Percentiles rank a stretch among this genome's conserved stretches.
phyloP scores from a whole-genome alignment of 169 alveolate species.

The Plasmodium vivax region DNA sequence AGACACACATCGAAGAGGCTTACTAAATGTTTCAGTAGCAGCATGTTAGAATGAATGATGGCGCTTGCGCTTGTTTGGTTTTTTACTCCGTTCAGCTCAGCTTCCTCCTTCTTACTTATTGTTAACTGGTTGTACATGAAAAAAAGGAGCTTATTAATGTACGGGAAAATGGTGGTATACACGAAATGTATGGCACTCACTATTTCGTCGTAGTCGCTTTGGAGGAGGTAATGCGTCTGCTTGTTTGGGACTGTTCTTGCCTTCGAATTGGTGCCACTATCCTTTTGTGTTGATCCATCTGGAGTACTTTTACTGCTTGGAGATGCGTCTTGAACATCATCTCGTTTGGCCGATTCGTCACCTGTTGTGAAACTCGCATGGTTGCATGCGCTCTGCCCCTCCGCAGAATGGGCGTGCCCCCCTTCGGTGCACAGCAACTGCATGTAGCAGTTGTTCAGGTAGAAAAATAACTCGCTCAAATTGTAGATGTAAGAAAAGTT shows the following conservation, averaged over 20 bases:
- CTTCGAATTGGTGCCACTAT: background rate
- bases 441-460: slow-evolving; percentile 47
- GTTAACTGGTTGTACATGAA: slow-evolving; percentile 13
- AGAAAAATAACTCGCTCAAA: slow-evolving; percentile 30
- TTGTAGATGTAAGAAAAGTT: slow-evolving; percentile 44
- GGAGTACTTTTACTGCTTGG: background rate
- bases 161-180: slow-evolving; percentile 17
- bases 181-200: slow-evolving; percentile 22
- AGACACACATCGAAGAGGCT: slow-evolving; percentile 35
- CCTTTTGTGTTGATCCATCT: background rate
- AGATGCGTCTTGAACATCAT: background rate
- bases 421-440: slow-evolving; percentile 7
- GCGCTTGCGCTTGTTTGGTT: background rate
- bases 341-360: background rate
- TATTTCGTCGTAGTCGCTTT: slow-evolving; percentile 17
- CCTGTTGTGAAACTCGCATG: background rate
- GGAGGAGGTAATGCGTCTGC: slow-evolving; percentile 16
- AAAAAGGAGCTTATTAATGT: slow-evolving; percentile 26
- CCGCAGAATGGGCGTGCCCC: background rate
- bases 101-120: background rate
- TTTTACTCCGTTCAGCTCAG: background rate
- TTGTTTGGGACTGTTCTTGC: background rate
- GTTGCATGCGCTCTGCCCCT: background rate
- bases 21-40: slow-evolving; percentile 34
- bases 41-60: slow-evolving; percentile 16